A percentile compares a stretch with the other conserved stretches of the same genome.
Conservation (phyloP, 2,329 filamentous ascomycete genomes). For the Emergomyces pasteurianus region DNA sequence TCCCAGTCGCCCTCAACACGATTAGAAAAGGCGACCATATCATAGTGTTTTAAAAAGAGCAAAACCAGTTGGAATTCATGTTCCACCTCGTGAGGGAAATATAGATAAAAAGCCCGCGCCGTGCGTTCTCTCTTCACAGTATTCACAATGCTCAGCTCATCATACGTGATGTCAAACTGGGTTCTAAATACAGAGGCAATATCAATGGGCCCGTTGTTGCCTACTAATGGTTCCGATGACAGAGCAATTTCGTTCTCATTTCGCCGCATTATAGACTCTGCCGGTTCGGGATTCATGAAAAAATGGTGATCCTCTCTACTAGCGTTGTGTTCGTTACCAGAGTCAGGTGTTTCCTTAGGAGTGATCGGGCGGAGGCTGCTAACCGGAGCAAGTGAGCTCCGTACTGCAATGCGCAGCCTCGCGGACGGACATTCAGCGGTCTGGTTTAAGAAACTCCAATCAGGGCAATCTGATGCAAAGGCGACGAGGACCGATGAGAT, state of each 20-base stretch:
- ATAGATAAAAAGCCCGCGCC: slow-evolving; percentile 23
- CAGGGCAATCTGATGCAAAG: slow-evolving; percentile 17
- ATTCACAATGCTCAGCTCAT: slow-evolving; percentile 17
- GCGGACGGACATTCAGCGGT: neutral
- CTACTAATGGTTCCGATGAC: neutral
- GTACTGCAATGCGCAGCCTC: slow-evolving; percentile 11
- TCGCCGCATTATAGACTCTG: neutral
- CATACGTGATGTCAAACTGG: slow-evolving; percentile 17
- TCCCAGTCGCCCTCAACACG: slow-evolving; percentile 23
- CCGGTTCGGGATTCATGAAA: neutral
- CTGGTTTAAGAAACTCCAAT: slow-evolving; percentile 17
- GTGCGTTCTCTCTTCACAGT: slow-evolving; percentile 7
- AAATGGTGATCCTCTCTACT: neutral
- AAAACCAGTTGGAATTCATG: slow-evolving; percentile 18
- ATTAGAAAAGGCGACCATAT: slow-evolving; percentile 20
- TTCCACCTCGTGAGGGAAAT: slow-evolving; percentile 18
- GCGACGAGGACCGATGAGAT: slow-evolving; percentile 16
- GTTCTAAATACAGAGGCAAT: slow-evolving; percentile 7
- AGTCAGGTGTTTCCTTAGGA: neutral
- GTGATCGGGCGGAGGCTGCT: slow-evolving; percentile 1
- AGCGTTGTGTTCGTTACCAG: neutral
- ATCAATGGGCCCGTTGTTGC: slow-evolving; percentile 1
- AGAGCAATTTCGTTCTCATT: neutral
- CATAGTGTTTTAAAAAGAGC: slow-evolving; percentile 16
- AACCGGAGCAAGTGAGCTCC: slow-evolving; percentile 10